Percentiles rank a stretch among this genome's conserved stretches.
phyloP scores from a whole-genome alignment of 1,139 yeast genomes.

The Geotrichum restrictum region DNA sequence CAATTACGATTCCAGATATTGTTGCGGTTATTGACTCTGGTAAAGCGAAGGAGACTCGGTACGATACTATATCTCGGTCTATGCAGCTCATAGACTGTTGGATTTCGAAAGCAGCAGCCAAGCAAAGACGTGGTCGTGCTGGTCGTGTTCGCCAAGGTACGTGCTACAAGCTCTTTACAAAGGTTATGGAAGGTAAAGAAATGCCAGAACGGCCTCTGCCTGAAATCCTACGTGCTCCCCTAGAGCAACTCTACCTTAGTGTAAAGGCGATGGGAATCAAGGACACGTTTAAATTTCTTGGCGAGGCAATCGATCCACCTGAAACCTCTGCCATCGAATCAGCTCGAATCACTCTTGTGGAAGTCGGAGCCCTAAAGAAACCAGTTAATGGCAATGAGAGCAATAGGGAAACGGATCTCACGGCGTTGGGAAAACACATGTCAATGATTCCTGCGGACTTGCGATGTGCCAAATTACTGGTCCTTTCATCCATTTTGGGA shows the following conservation, averaged over 20 bases:
- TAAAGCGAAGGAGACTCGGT: slow-evolving; percentile 70
- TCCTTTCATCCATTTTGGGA: slow-evolving; percentile 77
- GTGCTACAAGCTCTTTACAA: slow-evolving; percentile 77
- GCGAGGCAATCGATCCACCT: slow-evolving; percentile 81
- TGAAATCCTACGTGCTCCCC: slow-evolving; percentile 76
- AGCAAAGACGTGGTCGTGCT: slow-evolving; percentile 96
- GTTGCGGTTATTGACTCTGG: slow-evolving; percentile 91
- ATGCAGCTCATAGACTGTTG: slow-evolving; percentile 74
- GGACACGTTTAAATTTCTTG: slow-evolving; percentile 64
- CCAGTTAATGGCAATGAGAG: slow-evolving; percentile 20
- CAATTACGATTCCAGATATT: slow-evolving; percentile 90
- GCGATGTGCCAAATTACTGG: slow-evolving; percentile 74
- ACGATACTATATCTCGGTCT: slow-evolving; percentile 62
- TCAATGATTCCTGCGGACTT: slow-evolving; percentile 83
- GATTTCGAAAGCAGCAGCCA: slow-evolving; percentile 89
- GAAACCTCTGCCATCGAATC: slow-evolving; percentile 52
- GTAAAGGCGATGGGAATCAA: slow-evolving; percentile 86
- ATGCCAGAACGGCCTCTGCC: slow-evolving; percentile 80
- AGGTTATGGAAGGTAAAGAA: slow-evolving; percentile 48
- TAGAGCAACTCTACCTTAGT: slow-evolving; percentile 75
- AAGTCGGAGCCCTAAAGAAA: slow-evolving; percentile 64
- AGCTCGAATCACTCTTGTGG: slow-evolving; percentile 59
- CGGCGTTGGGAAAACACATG: slow-evolving; percentile 76
- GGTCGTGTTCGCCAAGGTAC: slow-evolving; percentile 86
- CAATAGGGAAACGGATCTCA: slow-evolving; percentile 47